phyloP scores from a whole-genome alignment of 2,329 filamentous ascomycete genomes.

The Trichoderma cornu-damae region DNA sequence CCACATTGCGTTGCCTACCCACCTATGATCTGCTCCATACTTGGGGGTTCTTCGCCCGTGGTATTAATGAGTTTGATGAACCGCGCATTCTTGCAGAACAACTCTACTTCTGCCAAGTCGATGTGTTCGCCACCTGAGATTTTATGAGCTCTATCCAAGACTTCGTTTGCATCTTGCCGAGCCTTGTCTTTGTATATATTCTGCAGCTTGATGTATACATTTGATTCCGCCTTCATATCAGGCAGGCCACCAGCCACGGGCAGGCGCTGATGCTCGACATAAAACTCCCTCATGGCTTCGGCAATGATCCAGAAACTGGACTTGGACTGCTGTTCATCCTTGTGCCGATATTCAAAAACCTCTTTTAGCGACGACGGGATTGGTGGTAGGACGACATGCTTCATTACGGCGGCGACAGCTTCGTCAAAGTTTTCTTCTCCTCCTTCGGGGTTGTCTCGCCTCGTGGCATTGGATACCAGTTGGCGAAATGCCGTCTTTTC shows the following conservation, averaged over 20 bases:
- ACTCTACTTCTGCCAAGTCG: constrained; percentile 70
- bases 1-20: constrained; percentile 35
- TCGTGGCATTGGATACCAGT: constrained; percentile 60
- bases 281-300: constrained; percentile 71
- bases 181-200: constrained; percentile 91
- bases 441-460: constrained; percentile 71
- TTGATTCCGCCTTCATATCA: constrained; percentile 95
- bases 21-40: constrained; percentile 52
- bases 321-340: constrained; percentile 20
- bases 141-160: constrained; percentile 59
- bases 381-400: constrained; percentile 67
- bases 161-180: constrained; percentile 68
- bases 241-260: constrained; percentile 84
- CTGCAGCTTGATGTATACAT: constrained; percentile 83
- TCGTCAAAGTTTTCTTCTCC: constrained; percentile 98
- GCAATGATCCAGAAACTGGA: constrained; percentile 86
- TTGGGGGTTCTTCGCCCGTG: constrained; percentile 39
- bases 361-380: constrained; percentile 66
- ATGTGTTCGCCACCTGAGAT: constrained; percentile 49
- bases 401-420: constrained; percentile 79
- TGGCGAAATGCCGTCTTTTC: constrained; percentile 82
- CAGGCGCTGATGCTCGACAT: constrained; percentile 64
- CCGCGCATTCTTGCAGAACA: constrained; percentile 92
- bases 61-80: constrained; percentile 82
- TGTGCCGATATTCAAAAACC: constrained; percentile 64